Evolutionary conservation across 2,329 filamentous ascomycete species (phyloP).

Genomic region (Simplicillium sp.): DNA sequence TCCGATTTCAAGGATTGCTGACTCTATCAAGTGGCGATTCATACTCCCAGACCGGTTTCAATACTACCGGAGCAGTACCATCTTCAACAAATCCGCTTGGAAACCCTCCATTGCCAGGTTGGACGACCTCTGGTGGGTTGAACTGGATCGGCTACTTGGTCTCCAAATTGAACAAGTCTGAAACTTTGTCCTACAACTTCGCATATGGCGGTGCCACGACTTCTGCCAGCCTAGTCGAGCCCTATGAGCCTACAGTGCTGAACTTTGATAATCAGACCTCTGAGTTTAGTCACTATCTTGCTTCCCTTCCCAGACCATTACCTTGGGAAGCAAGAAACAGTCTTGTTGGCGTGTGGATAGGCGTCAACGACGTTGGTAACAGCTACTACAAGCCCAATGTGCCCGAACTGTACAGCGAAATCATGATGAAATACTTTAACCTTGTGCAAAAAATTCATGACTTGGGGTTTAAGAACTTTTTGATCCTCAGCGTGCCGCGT

Average conservation of each 20-base stretch:
- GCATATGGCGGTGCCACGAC: slow-evolving; percentile 45
- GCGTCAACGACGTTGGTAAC: slow-evolving; percentile 46
- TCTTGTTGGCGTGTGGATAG: slow-evolving; percentile 41
- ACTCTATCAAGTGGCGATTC: no score
- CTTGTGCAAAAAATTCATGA: slow-evolving; percentile 37
- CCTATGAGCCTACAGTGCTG: slow-evolving; percentile 37
- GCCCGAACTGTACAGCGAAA: slow-evolving; percentile 22
- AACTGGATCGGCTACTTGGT: slow-evolving; percentile 44
- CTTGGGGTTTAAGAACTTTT: slow-evolving; percentile 46
- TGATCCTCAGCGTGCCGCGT: slow-evolving; percentile 48
- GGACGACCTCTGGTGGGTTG: slow-evolving; percentile 36
- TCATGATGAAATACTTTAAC: slow-evolving; percentile 16
- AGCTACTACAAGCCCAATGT: slow-evolving; percentile 26
- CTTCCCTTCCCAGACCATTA: slow-evolving; percentile 14
- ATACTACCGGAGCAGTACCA: no score
- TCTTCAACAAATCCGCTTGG: slow-evolving; percentile 15
- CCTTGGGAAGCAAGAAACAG: slow-evolving; percentile 32
- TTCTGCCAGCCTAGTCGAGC: slow-evolving; percentile 39
- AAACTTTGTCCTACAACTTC: slow-evolving; percentile 39
- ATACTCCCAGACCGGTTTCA: no score
- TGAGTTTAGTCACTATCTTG: no score
- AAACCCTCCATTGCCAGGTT: slow-evolving; percentile 47
- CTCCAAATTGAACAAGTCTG: slow-evolving; percentile 33
- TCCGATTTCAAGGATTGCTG: no score
- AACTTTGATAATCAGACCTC: no score